These are phyloP conservation scores for Periconia digitata DNA, from an alignment of 2,329 filamentous ascomycete species.

Conservation along the genomic window DNA sequence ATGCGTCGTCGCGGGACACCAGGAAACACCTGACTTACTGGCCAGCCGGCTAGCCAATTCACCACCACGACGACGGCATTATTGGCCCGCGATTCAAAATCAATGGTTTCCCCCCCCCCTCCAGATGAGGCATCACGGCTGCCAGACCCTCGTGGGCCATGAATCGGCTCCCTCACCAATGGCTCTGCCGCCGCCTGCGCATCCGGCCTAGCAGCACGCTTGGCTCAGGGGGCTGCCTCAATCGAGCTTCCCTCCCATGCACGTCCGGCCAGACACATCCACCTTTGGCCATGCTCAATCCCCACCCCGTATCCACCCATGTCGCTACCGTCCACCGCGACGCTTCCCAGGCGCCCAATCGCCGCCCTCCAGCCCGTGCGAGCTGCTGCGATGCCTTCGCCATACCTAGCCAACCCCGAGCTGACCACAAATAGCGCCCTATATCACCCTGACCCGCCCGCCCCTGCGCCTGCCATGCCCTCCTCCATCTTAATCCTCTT, in stretches of 20 bases:
- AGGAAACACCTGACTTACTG: not conserved
- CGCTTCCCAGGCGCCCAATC: slow-evolving; percentile 1
- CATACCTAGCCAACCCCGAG: slow-evolving; percentile 14
- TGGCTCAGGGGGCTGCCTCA: too few species aligned
- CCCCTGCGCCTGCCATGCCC: slow-evolving; percentile 26
- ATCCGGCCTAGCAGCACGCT: too few species aligned
- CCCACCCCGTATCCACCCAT: too few species aligned
- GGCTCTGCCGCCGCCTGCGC: not conserved
- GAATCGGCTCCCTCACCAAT: too few species aligned
- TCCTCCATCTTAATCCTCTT: slow-evolving; percentile 32
- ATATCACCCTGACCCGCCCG: slow-evolving; percentile 35
- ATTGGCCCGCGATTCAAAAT: not conserved
- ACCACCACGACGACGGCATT: not conserved
- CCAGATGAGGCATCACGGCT: too few species aligned
- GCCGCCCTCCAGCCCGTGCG: not conserved
- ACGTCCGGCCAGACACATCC: not conserved
- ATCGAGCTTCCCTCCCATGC: too few species aligned
- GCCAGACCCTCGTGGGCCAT: too few species aligned
- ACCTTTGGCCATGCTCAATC: not conserved
- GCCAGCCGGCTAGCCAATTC: not conserved
- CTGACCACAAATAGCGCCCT: slow-evolving; percentile 21
- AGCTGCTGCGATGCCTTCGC: slow-evolving; percentile 1
- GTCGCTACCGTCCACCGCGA: not conserved
- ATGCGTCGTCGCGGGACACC: not conserved
- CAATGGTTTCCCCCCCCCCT: too few species aligned